Base-by-base conservation (phyloP, 2,329 filamentous ascomycete genomes). In the Sphaerulina populicola region DNA sequence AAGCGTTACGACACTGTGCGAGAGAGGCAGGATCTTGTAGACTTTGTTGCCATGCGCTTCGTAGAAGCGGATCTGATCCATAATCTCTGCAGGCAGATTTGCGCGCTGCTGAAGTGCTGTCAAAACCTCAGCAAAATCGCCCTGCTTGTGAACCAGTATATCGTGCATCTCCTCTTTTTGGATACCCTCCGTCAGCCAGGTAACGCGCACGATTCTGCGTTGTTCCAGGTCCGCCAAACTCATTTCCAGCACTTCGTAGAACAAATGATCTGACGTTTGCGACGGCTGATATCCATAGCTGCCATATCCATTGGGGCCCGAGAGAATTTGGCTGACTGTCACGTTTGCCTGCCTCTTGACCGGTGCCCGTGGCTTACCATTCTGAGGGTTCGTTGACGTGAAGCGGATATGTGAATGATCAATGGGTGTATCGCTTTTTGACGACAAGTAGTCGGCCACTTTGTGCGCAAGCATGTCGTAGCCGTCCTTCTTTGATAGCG, bases 241-340 rank as follows among this genome's bases (percentile, higher is more conserved):
- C 75, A 96, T 94, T 57, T 98, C 93, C 37, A 98, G 73, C 27
- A 97, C 81, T 68, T 98, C 93, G 65, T 90, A 98, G 68, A 84
- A 97, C 47, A 98, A 75, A 0, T 85, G 81, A 68, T 97, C 91
- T 11, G 62, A 56, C 18, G 63, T 58, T 15, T 78, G 72, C 30
- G 77, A 82, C 51, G 73, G 68, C 54, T 79, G 78, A 59, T 82
- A 86, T 45, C 84, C 77, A 59, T 88, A 85, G 9, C 78, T 78
- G 58, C 81, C 82, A 47, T 86, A 87, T 47, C 83, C 80, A 9
- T 86, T 83, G n/a, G 55, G 56, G 27, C 64, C 64, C 55, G 81
- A 83, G 12, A 98, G 76, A 40, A 97, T 94, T 56, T 81, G 82
- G 47, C 79, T 77, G 10, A 98, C 74, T n/a, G 77, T 94, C 52